Evolutionary conservation across 352 stramenopile genomes (phyloP).

Genomic region (Phytophthora aleatoria): DNA sequence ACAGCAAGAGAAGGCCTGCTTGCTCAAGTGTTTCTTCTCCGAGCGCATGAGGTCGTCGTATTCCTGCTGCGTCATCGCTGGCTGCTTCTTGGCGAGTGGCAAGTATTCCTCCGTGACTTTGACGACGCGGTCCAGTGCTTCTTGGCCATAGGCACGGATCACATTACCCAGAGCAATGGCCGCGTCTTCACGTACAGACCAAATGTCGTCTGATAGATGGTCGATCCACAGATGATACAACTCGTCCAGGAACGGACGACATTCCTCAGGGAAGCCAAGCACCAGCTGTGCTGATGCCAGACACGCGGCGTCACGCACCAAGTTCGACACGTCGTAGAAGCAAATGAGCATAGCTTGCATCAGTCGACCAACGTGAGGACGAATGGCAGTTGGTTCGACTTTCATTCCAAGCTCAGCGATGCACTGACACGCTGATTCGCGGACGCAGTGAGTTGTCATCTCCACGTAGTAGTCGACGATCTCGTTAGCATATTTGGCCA

Average conservation of each 20-base stretch:
- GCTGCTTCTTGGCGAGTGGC: conserved; percentile 89
- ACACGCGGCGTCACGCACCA: conserved; percentile 96
- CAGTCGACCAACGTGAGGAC: conserved; percentile 67
- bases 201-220: conserved; percentile 97
- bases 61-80: conserved; percentile 92
- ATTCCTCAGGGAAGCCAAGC: conserved; percentile 88
- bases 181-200: conserved; percentile 96
- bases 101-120: conserved; percentile 75
- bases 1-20: conserved; percentile 95
- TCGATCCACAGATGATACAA: conserved; percentile 93
- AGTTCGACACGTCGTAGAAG: conserved; percentile 96
- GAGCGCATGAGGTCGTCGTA: conserved; percentile 93
- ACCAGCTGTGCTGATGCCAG: conserved; percentile 86
- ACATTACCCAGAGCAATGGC: conserved; percentile 94
- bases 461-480: conserved; percentile 96
- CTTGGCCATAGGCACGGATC: conserved; percentile 90
- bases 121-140: conserved; percentile 80
- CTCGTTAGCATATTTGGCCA: conserved; percentile 87
- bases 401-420: conserved; percentile 95
- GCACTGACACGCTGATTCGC: conserved; percentile 95
- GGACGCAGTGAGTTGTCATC: conserved; percentile 96
- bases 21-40: conserved; percentile 90
- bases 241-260: conserved; percentile 82
- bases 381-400: conserved; percentile 72
- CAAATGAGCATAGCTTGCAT: conserved; percentile 93